Base-by-base conservation (phyloP, 495 filamentous ascomycete genomes). In the Penicillium egyptiacum region DNA sequence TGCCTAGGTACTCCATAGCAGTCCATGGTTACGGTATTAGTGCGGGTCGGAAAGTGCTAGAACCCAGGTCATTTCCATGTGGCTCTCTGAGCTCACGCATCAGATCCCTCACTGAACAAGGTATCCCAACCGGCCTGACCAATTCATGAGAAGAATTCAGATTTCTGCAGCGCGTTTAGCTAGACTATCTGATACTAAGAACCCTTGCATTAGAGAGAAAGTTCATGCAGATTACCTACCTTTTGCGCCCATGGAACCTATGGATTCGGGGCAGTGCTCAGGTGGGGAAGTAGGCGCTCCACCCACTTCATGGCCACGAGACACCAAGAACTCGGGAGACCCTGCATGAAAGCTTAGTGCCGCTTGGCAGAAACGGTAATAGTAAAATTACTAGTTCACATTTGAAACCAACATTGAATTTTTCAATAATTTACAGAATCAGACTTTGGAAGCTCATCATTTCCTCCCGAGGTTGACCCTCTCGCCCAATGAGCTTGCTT, bases 341-440 rank as follows among this genome's bases (percentile, higher is more conserved):
- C 41, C 41, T 43, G 41, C 41, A 43, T 22, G 41, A 43, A 43
- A 43, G 41, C 41, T 43, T 43, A 22, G 19, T 23, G 19, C 11
- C 16, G 4, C 19, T 43, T 43, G 41, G 41, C 10, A 5, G 28
- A 30, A 30, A 30, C 28, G 28, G 28, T 30, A 14, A 1, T 20
- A n/a, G 40, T 42, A 42, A 42, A 23, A 43, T 43, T 43, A 20
- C 41, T 23, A 31, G 30, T 31, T 12, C 30, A 12, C 9, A 14
- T 43, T 23, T 19, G 5, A n/a, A 22, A 10, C 1, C 12, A 20
- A 22, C 12, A 17, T 22, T 5, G 25, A 26, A 26, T 26, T 26
- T 26, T 43, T 12, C 41, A n/a, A n/a, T n/a, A 22, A 23, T 23
- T 23, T 43, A 43, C 20, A 20, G 23, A 43, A 23, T 12, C 3